phyloP scores from a whole-genome alignment of 176 grass and related monocot species.

The Ensete ventricosum region DNA sequence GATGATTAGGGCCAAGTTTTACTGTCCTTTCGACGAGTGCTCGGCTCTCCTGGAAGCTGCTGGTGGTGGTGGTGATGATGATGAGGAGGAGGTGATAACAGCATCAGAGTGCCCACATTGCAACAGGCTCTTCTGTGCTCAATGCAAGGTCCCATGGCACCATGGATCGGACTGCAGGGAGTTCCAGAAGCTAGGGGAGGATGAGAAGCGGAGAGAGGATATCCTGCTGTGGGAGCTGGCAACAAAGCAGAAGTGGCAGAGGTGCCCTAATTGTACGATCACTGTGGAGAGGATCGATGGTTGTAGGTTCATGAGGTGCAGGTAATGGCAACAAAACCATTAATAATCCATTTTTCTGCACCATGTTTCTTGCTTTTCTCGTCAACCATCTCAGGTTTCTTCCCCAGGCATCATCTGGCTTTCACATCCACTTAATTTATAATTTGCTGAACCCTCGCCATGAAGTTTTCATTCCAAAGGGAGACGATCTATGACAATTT shows the following conservation, averaged over 20 bases:
- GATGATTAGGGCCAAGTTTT: background rate
- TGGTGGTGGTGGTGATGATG: background rate
- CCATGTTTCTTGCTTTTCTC: too few species aligned
- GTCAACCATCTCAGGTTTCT: too few species aligned
- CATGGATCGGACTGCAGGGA: conserved; percentile 33
- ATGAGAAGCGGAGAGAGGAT: conserved; percentile 41
- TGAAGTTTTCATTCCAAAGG: too few species aligned
- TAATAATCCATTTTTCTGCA: background rate
- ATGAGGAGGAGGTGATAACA: background rate
- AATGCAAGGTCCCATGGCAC: conserved; percentile 73
- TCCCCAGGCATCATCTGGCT: too few species aligned
- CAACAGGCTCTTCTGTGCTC: conserved; percentile 38
- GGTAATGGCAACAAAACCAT: conserved; percentile 23
- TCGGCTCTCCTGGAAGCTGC: background rate
- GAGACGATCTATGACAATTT: too few species aligned
- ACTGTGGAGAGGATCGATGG: conserved; percentile 56
- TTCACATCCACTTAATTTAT: too few species aligned
- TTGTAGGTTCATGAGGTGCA: conserved; percentile 62
- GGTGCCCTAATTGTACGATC: conserved; percentile 70
- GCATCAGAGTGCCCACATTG: background rate
- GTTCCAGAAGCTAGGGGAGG: conserved; percentile 31
- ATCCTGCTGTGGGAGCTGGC: conserved; percentile 51
- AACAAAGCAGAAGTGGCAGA: conserved; percentile 49
- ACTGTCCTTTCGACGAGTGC: conserved; percentile 10
- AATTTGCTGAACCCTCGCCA: too few species aligned